phyloP scores from a whole-genome alignment of 176 grass and related monocot species.

The Lolium multiflorum region DNA sequence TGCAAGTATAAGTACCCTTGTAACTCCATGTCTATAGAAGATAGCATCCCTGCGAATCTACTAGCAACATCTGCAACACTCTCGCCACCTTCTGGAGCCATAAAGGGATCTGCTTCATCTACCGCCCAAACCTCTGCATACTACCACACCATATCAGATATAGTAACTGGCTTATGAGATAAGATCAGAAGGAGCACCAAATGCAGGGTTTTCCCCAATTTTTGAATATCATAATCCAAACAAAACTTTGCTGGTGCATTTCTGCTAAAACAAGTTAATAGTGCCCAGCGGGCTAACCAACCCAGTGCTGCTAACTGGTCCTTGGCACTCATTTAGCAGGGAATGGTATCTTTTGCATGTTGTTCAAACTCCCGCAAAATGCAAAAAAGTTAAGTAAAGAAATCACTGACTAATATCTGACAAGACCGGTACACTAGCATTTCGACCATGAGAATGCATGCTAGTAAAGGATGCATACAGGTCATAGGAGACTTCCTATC shows the following conservation, averaged over 20 bases:
- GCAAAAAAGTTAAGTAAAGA: background rate
- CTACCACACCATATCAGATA: slow-evolving; percentile 48
- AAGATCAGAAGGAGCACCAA: background rate
- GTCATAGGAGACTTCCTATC: background rate
- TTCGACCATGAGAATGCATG: background rate
- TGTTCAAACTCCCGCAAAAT: background rate
- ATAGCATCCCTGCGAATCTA: slow-evolving; percentile 60
- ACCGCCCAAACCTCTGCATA: slow-evolving; percentile 86
- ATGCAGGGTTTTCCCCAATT: no score
- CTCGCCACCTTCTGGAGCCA: slow-evolving; percentile 76
- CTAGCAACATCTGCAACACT: slow-evolving; percentile 82
- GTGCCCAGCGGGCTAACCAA: background rate
- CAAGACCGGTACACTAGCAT: background rate
- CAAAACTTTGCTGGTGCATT: background rate
- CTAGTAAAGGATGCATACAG: background rate
- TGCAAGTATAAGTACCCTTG: slow-evolving; percentile 54
- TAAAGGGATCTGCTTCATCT: slow-evolving; percentile 75
- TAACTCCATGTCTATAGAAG: slow-evolving; percentile 54
- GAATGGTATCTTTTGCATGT: background rate
- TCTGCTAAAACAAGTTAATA: background rate
- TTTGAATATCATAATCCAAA: no score
- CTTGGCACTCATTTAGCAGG: background rate
- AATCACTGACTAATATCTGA: background rate
- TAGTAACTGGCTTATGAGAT: slow-evolving; percentile 21
- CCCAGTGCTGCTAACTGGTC: background rate